These are phyloP conservation scores for Candida ascalaphidarum DNA, from an alignment of 805 yeast genomes.

Conservation along the genomic window DNA sequence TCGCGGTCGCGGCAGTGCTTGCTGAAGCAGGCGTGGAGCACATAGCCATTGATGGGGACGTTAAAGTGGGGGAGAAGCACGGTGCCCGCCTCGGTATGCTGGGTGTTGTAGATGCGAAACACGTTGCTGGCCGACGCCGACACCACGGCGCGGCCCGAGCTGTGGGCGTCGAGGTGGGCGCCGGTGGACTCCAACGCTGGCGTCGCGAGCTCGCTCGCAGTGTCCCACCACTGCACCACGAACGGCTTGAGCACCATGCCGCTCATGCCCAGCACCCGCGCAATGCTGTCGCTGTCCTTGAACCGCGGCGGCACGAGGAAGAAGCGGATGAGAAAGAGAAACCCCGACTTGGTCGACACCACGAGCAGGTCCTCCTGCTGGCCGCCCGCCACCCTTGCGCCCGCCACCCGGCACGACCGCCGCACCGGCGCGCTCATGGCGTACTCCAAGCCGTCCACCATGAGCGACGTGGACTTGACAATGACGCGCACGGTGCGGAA, in stretches of 20 bases:
- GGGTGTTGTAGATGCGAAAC: conserved; percentile 29
- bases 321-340: conserved; percentile 28
- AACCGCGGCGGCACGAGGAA: conserved; percentile 24
- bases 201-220: conserved; percentile 5
- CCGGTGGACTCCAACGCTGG: conserved; percentile 17
- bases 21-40: conserved; percentile 32
- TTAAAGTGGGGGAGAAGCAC: conserved; percentile 30
- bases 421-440: conserved; percentile 23
- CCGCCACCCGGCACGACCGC: conserved; percentile 19
- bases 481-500: conserved; percentile 14
- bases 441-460: conserved; percentile 21
- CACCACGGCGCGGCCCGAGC: conserved; percentile 29
- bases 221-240: conserved; percentile 45
- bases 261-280: conserved; percentile 5
- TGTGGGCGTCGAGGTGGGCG: conserved; percentile 21
- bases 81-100: conserved; percentile 27
- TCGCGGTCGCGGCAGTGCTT: conserved; percentile 8
- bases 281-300: conserved; percentile 14
- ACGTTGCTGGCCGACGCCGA: conserved; percentile 26
- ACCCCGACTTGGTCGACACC: conserved; percentile 32
- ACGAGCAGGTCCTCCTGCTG: conserved; percentile 30
- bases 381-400: conserved; percentile 6
- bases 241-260: conserved; percentile 28
- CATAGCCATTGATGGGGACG: conserved; percentile 30
- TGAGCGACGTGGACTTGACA: conserved; percentile 22